phyloP scores from a whole-genome alignment of 2,329 filamentous ascomycete genomes.

The Blastomyces emzantsi region DNA sequence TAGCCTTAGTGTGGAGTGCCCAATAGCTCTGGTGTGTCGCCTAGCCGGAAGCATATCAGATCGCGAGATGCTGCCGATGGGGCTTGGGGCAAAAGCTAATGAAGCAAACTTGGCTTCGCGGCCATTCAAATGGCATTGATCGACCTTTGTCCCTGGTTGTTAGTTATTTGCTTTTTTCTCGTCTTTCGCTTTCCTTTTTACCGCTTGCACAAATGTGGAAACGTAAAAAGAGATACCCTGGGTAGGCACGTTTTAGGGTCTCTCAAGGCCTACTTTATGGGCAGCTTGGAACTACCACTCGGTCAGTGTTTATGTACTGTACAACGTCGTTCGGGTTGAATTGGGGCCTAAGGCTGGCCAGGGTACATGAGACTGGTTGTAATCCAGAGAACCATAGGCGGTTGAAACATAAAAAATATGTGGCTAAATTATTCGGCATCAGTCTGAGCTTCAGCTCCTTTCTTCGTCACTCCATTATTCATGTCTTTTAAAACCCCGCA shows the following conservation, averaged over 20 bases:
- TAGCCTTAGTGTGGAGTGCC: background rate
- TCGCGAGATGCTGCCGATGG: conserved; percentile 4
- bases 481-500: background rate
- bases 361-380: background rate
- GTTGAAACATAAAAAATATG: background rate
- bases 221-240: background rate
- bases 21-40: background rate
- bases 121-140: conserved; percentile 1
- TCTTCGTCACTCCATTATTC: background rate
- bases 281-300: background rate
- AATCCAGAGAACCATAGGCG: conserved; percentile 3
- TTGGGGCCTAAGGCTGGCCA: background rate
- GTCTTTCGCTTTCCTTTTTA: background rate
- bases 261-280: background rate
- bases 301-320: background rate
- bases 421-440: background rate
- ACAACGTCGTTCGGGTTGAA: background rate
- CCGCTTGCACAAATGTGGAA: background rate
- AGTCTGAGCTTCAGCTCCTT: background rate
- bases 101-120: conserved; percentile 1
- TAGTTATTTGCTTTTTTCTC: conserved; percentile 1
- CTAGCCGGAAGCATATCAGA: conserved; percentile 8
- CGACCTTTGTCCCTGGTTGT: conserved; percentile 1
- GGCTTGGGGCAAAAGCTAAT: conserved; percentile 4
- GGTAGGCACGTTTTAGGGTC: background rate